Conservation (phyloP, 2,329 filamentous ascomycete genomes). For the Colletotrichum sp. region DNA sequence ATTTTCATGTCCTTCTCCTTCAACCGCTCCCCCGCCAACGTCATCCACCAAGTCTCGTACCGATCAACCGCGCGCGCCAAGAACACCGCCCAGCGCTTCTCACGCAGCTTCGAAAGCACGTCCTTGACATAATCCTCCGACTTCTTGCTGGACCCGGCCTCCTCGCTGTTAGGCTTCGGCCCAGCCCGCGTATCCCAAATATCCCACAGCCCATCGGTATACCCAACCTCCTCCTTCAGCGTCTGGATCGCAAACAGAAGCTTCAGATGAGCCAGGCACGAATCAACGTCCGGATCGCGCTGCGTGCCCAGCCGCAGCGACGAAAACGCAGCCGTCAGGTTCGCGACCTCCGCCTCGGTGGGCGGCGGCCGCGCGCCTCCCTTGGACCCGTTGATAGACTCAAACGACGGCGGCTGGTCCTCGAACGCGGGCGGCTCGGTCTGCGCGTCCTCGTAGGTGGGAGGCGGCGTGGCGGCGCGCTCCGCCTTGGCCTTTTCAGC, state of each 20-base stretch:
- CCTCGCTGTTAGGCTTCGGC: not conserved
- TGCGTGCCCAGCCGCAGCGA: conserved; percentile 38
- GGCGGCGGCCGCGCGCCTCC: not conserved
- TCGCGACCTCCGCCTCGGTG: not conserved
- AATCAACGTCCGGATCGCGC: conserved; percentile 49
- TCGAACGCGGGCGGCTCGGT: conserved; percentile 7
- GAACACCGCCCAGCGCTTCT: conserved; percentile 78
- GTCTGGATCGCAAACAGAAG: conserved; percentile 71
- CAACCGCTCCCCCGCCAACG: conserved; percentile 34
- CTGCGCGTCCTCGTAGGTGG: conserved; percentile 1
- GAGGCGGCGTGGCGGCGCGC: conserved; percentile 16
- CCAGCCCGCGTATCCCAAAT: conserved; percentile 56
- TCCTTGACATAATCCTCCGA: conserved; percentile 37
- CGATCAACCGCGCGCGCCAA: conserved; percentile 71
- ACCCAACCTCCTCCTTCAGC: conserved; percentile 71
- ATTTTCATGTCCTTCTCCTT: conserved; percentile 39
- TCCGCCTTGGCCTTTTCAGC: conserved; percentile 2
- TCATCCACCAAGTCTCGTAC: conserved; percentile 70
- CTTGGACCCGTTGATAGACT: not conserved
- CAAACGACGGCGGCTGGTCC: conserved; percentile 17
- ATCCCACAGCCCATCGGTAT: conserved; percentile 70
- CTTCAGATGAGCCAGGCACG: conserved; percentile 77
- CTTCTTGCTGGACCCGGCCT: conserved; percentile 24
- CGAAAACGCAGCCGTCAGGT: conserved; percentile 43
- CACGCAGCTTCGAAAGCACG: conserved; percentile 58